Percentiles rank a stretch among this genome's conserved stretches.
Conservation (phyloP, 805 yeast genomes). For the Hanseniaspora pseudoguilliermondii region DNA sequence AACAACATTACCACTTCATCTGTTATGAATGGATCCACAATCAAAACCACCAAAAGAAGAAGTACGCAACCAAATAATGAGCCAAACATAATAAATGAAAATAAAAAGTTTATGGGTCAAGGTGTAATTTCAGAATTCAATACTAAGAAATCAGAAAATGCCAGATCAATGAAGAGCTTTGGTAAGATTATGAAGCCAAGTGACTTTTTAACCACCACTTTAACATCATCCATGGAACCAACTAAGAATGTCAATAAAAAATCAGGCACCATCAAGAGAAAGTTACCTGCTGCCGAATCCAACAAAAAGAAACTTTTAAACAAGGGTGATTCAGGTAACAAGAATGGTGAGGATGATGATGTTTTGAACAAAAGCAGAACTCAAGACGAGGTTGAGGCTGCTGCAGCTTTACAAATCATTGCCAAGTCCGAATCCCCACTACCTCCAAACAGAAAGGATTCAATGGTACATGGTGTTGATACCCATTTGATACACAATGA, state of each 20-base stretch:
- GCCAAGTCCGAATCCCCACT: constrained; percentile 10
- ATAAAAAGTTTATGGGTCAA: constrained; percentile 7
- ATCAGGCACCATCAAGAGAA: not conserved
- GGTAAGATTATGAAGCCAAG: constrained; percentile 10
- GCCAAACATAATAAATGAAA: not conserved
- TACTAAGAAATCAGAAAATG: not conserved
- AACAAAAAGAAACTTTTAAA: not conserved
- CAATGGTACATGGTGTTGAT: not conserved
- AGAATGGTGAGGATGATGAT: not conserved
- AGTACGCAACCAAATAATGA: not conserved
- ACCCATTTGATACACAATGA: constrained; percentile 1
- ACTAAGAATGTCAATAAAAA: not conserved
- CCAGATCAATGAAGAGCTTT: not conserved
- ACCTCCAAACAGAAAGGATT: not conserved
- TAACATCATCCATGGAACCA: constrained; percentile 11
- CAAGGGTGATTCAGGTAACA: not conserved
- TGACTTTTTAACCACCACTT: constrained; percentile 11
- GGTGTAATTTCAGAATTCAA: constrained; percentile 10
- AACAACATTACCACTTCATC: not conserved
- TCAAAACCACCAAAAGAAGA: not conserved
- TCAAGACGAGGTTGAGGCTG: constrained; percentile 5
- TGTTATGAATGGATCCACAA: not conserved
- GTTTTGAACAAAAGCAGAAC: not conserved
- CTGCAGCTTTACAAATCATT: constrained; percentile 10
- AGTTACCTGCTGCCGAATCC: not conserved